Conservation (phyloP, 129 eudicot genomes). For the Sambucus nigra region DNA sequence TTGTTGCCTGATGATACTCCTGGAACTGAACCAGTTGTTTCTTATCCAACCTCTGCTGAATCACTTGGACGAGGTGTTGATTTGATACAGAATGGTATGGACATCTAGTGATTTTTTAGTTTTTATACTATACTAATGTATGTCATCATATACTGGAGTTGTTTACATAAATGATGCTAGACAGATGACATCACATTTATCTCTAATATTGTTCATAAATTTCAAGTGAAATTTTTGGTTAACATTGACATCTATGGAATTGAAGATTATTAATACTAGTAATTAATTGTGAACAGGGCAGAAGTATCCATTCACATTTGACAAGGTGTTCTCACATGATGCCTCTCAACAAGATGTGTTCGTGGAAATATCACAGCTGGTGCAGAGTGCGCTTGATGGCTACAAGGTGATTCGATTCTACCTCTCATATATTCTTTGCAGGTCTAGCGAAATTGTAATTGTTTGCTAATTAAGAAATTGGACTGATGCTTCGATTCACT, state of each 20-base stretch:
- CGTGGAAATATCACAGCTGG: slow-evolving; percentile 60
- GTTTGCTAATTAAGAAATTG: background rate
- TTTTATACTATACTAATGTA: no score
- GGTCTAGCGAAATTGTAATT: background rate
- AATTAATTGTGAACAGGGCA: slow-evolving; percentile 28
- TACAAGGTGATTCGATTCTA: slow-evolving; percentile 35
- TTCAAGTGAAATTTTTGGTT: background rate
- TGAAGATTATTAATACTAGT: background rate
- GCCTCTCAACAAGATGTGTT: slow-evolving; percentile 53
- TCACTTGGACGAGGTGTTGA: slow-evolving; percentile 48
- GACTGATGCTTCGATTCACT: no score
- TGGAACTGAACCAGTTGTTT: slow-evolving; percentile 25
- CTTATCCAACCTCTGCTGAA: slow-evolving; percentile 39
- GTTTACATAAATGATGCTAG: background rate
- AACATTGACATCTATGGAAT: background rate
- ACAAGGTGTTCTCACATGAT: slow-evolving; percentile 50
- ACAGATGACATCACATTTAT: background rate
- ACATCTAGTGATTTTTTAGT: background rate
- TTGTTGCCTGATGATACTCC: slow-evolving; percentile 47
- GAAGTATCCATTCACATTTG: slow-evolving; percentile 46
- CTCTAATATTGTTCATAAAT: background rate
- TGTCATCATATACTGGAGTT: background rate
- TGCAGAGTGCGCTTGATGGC: slow-evolving; percentile 70
- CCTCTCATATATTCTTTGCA: background rate
- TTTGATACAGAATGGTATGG: slow-evolving; percentile 40